Percentiles rank a stretch among this genome's conserved stretches.
phyloP scores from a whole-genome alignment of 148 eudicot species.

The Cornus suecica region DNA sequence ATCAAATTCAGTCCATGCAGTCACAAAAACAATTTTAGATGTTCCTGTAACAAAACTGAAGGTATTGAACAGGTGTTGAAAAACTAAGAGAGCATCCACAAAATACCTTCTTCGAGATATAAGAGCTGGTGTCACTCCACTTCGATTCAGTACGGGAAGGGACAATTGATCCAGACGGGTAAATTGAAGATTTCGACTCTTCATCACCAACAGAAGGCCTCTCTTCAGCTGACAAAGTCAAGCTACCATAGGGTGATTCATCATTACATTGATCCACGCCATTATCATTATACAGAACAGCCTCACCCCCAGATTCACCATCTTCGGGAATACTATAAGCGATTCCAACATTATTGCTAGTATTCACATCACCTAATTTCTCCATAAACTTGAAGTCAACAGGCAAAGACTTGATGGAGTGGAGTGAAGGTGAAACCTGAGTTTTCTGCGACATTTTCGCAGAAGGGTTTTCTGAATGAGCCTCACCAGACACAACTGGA shows the following conservation, averaged over 20 bases:
- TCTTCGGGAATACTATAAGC: slow-evolving; percentile 17
- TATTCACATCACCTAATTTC: slow-evolving; percentile 18
- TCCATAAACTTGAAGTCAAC: slow-evolving; percentile 51
- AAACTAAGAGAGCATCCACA: slow-evolving; percentile 13
- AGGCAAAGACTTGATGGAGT: slow-evolving; percentile 78
- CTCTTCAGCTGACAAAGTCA: slow-evolving; percentile 20
- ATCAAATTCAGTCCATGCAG: neutral
- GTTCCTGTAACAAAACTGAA: neutral
- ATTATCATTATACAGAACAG: slow-evolving; percentile 14
- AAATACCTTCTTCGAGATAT: slow-evolving; percentile 71
- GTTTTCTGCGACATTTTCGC: slow-evolving; percentile 36
- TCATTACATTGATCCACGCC: slow-evolving; percentile 40
- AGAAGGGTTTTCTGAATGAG: slow-evolving; percentile 31
- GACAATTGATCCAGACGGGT: slow-evolving; percentile 39
- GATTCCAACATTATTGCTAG: neutral
- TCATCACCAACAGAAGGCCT: slow-evolving; percentile 23
- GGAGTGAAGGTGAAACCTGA: slow-evolving; percentile 39
- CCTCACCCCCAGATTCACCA: slow-evolving; percentile 21
- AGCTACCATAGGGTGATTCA: slow-evolving; percentile 60
- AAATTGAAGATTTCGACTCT: slow-evolving; percentile 33
- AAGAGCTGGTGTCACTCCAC: slow-evolving; percentile 77
- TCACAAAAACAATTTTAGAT: neutral
- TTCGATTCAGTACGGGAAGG: slow-evolving; percentile 52
- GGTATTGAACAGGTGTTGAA: neutral
- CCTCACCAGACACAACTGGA: slow-evolving; percentile 47